Evolutionary conservation across 1,139 yeast genomes (phyloP).

Genomic region (Blastobotrys illinoisensis): DNA sequence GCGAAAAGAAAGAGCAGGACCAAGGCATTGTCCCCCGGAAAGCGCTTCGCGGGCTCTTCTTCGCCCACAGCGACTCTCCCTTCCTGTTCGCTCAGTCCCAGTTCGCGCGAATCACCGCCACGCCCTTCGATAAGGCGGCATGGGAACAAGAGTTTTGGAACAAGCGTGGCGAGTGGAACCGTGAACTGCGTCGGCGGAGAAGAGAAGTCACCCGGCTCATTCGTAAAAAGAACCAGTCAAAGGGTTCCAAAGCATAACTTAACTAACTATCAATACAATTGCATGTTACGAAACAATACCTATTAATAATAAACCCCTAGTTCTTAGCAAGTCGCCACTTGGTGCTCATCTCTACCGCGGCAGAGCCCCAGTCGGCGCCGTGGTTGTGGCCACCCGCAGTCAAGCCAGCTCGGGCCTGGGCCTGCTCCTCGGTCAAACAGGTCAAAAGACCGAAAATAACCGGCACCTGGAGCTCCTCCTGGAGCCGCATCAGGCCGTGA

Average conservation of each 20-base stretch:
- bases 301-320: not conserved
- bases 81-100: slow-evolving; percentile 82
- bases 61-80: slow-evolving; percentile 79
- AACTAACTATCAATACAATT: not conserved
- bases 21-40: not conserved
- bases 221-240: slow-evolving; percentile 37
- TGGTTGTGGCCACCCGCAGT: slow-evolving; percentile 78
- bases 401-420: slow-evolving; percentile 89
- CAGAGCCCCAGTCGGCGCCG: slow-evolving; percentile 98
- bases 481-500: slow-evolving; percentile 77
- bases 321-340: slow-evolving; percentile 20
- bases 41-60: slow-evolving; percentile 54
- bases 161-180: slow-evolving; percentile 72
- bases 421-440: slow-evolving; percentile 91
- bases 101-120: slow-evolving; percentile 45
- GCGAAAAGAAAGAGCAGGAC: not conserved
- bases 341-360: slow-evolving; percentile 89
- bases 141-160: slow-evolving; percentile 83
- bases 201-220: slow-evolving; percentile 65
- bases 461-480: slow-evolving; percentile 65
- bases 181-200: slow-evolving; percentile 67
- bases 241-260: slow-evolving; percentile 1
- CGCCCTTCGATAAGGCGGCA: slow-evolving; percentile 37
- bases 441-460: slow-evolving; percentile 91
- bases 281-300: not conserved